Base-by-base conservation (phyloP, 148 eudicot species). In the Chenopodium suecicum region DNA sequence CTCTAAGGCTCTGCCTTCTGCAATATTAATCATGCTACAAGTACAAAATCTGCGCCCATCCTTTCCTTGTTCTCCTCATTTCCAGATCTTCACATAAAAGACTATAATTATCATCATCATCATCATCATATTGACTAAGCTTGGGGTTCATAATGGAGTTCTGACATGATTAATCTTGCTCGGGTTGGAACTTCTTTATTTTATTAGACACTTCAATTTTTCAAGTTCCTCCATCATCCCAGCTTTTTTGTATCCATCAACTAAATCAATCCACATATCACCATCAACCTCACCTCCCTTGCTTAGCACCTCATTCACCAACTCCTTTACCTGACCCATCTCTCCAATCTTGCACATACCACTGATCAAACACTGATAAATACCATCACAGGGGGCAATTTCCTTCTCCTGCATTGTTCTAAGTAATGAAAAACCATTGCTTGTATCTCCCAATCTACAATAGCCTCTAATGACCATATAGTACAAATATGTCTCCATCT, bases 151-250 rank as follows among this genome's bases (percentile, higher is more conserved):
- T 50, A 70, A 64, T 63, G 65, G 63, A 76, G 71, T 73, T 66
- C 71, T 34, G 65, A 32, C 56, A 62, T 62, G 56, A 62, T 34
- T 41, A 41, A 41, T 29, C 67, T 79, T 79, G 73, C 6, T 20
- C 75, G 64, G 68, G 54, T 27, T 79, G 76, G 77, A 80, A 80
- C 25, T 77, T 81, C 82, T 62, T 75, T 72, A 41, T 41, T 81
- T 76, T 87, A 84, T 34, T 52, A 72, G 9, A 47, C 31, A 20
- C 17, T 75, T 69, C 50, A 87, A 47, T 27, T 74, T 71, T 47
- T 73, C 72, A 80, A 85, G 83, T 76, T 84, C 86, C 76, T 78
- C 83, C 63, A 81, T 48, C 87, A 83, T 86, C 56, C 85, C 87
- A 23, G 72, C 71, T 74, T 82, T 86, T 54, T 66, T 48, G 72